phyloP scores from a whole-genome alignment of 805 yeast genomes.

The Pichia exigua region DNA sequence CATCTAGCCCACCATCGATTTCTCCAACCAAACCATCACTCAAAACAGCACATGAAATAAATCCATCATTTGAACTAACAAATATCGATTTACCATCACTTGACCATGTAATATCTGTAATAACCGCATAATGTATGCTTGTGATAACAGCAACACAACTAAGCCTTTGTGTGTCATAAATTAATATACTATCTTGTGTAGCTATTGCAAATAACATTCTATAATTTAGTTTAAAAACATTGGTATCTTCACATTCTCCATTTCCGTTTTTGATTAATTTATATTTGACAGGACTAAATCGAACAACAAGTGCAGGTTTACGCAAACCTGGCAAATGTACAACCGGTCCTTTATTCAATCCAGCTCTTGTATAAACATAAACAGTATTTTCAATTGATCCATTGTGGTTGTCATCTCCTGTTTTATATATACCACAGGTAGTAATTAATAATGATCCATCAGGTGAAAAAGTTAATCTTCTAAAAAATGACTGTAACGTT shows the following conservation, averaged over 20 bases:
- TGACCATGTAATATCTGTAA: constrained; percentile 87
- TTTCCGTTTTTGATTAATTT: constrained; percentile 21
- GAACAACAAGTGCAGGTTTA: constrained; percentile 77
- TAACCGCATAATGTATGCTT: constrained; percentile 78
- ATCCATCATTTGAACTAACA: constrained; percentile 87
- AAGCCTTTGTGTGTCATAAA: constrained; percentile 70
- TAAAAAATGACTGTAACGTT: constrained; percentile 80
- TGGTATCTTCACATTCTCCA: background rate
- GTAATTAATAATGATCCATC: constrained; percentile 79
- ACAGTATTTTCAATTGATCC: constrained; percentile 50
- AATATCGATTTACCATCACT: constrained; percentile 63
- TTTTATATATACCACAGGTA: constrained; percentile 62
- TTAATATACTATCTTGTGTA: constrained; percentile 72
- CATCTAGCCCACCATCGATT: constrained; percentile 23
- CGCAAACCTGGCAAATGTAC: constrained; percentile 72
- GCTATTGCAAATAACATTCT: constrained; percentile 88
- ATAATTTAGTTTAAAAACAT: constrained; percentile 55
- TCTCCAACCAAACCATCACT: constrained; percentile 51
- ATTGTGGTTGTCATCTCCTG: background rate
- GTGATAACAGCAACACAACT: constrained; percentile 67
- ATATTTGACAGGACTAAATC: constrained; percentile 67
- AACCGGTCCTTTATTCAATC: constrained; percentile 61
- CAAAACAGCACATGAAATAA: constrained; percentile 63
- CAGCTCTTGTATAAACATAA: constrained; percentile 66
- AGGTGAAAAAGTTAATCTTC: constrained; percentile 80